Evolutionary conservation across 2,329 filamentous ascomycete genomes (phyloP).

Genomic region (Diaporthe aspalathi): DNA sequence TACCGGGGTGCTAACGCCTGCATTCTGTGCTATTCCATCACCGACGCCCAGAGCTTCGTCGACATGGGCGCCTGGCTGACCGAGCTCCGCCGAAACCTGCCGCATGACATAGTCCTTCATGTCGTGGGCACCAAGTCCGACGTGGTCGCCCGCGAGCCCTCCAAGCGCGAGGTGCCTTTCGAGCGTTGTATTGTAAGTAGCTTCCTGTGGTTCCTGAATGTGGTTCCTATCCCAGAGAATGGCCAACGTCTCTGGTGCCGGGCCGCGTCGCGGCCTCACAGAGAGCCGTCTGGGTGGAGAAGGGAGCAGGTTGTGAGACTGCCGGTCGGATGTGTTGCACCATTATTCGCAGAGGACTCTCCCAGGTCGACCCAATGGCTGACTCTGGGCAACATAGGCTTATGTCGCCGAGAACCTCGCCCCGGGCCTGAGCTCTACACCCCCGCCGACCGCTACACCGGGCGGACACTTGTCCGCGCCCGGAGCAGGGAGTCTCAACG

Average conservation of each 20-base stretch:
- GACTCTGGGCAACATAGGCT: slow-evolving; percentile 47
- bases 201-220: neutral
- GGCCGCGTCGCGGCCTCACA: neutral
- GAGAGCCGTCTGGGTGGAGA: neutral
- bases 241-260: neutral
- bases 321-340: no score
- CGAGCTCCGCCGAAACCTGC: slow-evolving; percentile 84
- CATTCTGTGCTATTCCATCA: slow-evolving; percentile 95
- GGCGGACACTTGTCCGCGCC: slow-evolving; percentile 37
- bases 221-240: neutral
- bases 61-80: slow-evolving; percentile 94
- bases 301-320: neutral
- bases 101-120: slow-evolving; percentile 84
- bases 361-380: neutral
- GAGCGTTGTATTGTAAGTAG: slow-evolving; percentile 81
- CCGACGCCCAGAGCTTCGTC: slow-evolving; percentile 83
- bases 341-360: neutral
- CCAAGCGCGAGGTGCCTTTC: slow-evolving; percentile 85
- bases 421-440: slow-evolving; percentile 74
- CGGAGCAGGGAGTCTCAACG: slow-evolving; percentile 39
- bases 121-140: slow-evolving; percentile 97
- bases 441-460: slow-evolving; percentile 67
- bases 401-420: slow-evolving; percentile 94
- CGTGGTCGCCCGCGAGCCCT: slow-evolving; percentile 86
- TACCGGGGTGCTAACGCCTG: slow-evolving; percentile 96